Conservation (phyloP, 2,329 filamentous ascomycete species). For the Berkeleyomyces basicola region DNA sequence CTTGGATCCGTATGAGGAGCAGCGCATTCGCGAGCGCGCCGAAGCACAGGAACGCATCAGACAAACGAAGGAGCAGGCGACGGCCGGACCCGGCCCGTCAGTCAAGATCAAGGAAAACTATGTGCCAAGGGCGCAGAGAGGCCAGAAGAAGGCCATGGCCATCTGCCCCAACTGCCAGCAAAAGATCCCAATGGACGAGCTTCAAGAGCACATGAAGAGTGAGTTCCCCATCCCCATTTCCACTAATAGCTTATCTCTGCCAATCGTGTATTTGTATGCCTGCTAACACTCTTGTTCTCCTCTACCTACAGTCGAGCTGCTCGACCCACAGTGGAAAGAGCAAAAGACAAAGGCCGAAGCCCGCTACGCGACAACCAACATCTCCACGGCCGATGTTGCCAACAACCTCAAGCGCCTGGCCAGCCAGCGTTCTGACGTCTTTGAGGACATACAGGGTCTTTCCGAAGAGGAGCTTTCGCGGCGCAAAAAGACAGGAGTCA, state of each 20-base stretch:
- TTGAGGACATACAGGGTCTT: slow-evolving; percentile 56
- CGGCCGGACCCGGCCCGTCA: slow-evolving; percentile 50
- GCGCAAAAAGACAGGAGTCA: slow-evolving; percentile 54
- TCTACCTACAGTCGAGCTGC: slow-evolving; percentile 53
- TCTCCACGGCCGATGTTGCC: slow-evolving; percentile 73
- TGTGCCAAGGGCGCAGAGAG: slow-evolving; percentile 64
- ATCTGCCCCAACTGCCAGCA: slow-evolving; percentile 89
- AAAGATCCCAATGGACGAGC: slow-evolving; percentile 69
- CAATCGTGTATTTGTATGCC: background rate
- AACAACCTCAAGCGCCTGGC: slow-evolving; percentile 92
- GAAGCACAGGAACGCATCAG: slow-evolving; percentile 49
- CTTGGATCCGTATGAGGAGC: slow-evolving; percentile 27
- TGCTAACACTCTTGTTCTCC: slow-evolving; percentile 20
- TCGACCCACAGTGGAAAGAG: slow-evolving; percentile 91
- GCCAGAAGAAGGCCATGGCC: slow-evolving; percentile 51
- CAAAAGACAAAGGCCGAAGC: slow-evolving; percentile 80
- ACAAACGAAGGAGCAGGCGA: slow-evolving; percentile 50
- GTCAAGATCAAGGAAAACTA: slow-evolving; percentile 94
- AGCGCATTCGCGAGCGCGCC: slow-evolving; percentile 45
- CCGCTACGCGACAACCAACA: slow-evolving; percentile 68
- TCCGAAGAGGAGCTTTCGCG: slow-evolving; percentile 58
- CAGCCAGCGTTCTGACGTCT: slow-evolving; percentile 73
- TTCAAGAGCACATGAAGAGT: slow-evolving; percentile 86
- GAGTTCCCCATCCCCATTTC: slow-evolving; percentile 20
- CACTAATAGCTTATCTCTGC: background rate